Base-by-base conservation (phyloP, 225 moss, liverwort and hornwort species). In the Polytrichum formosum region DNA sequence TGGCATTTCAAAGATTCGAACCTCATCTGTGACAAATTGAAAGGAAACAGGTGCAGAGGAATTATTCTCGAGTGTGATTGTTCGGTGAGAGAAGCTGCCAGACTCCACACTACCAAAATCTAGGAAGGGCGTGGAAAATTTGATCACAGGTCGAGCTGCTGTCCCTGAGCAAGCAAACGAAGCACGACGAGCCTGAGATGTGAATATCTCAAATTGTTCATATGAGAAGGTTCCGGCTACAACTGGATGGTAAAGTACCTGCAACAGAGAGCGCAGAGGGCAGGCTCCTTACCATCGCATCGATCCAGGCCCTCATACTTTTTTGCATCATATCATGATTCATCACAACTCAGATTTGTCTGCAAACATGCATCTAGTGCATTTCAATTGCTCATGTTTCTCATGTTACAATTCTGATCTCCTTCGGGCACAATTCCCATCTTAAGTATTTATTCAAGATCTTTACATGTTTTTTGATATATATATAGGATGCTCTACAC, bases 141-240 rank as follows among this genome's bases (percentile, higher is more conserved):
- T 92, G 63, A 97, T 78, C 35, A 87, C 13, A 56, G 97, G 97
- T 53, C 97, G 85, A 63, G 90, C 83, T 54, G 97, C 92, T 17
- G 89, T 97, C 79, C 97, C 97, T 84, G 96, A 89, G 94, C 96
- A 97, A 84, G 93, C 78, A 85, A 97, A 97, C 67, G 90, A 79
- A 69, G 92, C 96, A 90, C 92, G 94, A 78, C 92, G 89, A 86
- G 86, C 93, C 76, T 92, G 92, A 85, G 91, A 89, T 78, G 93
- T 93, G 72, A 92, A 82, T 67, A 94, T 90, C 82, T 93, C 94
- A 92, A 97, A 97, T 77, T 97, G 93, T 82, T 97, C 94, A 74
- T 85, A 82, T 78, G 88, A 92, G 83, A 91, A 92, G 74, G 88
- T 91, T 75, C 94, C 92, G 76, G 96, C 96, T 78, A 90, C 90